Evolutionary conservation across 805 yeast species (phyloP), one percentile per base, ranked within the genome.

Genomic region (Grigorovia humatica): DNA sequence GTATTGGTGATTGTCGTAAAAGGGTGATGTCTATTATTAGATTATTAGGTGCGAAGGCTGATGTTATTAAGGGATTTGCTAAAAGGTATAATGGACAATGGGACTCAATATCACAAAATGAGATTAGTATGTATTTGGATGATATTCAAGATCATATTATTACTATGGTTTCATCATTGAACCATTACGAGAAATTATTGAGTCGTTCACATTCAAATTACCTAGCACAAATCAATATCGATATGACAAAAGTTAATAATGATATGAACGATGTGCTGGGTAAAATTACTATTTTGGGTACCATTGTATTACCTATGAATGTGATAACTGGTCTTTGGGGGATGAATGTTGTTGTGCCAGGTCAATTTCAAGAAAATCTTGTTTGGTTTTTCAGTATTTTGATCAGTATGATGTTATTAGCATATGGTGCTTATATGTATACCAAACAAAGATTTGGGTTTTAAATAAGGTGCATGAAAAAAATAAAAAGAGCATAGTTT

Each of bases 241-340:
- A 93, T 66, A 93, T 91, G 98, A 93, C 97, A 9, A 83, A 83
- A 65, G 96, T 90, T 13, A 93, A 90, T 70, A 93, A 93, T 62
- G 97, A 91, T 60, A 91, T 95, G 80, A 93, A 93, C 67, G 98
- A 93, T 65, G 96, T 90, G 1, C 76, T 91, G 62, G 96, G 97
- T 11, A 88, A 90, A 65, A 88, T 91, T 51, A 88, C 98, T 2
- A 83, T 90, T 44, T 70, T 91, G 55, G 99, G 98, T 77, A 88
- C 98, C 0, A 88, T 93, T 51, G 96, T 93, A 19, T 72, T 93
- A 53, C 99, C 99, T 3, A 80, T 93, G 79, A 93, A 93, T 64
- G 88, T 93, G 51, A 84, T 93, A 20, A 93, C 99, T 0, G 99
- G 99, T 19, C 71, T 93, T 47, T 93, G 98, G 98, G 99, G 99